Evolutionary conservation across 2,329 filamentous ascomycete species (phyloP).

Genomic region (Capronia coronata): DNA sequence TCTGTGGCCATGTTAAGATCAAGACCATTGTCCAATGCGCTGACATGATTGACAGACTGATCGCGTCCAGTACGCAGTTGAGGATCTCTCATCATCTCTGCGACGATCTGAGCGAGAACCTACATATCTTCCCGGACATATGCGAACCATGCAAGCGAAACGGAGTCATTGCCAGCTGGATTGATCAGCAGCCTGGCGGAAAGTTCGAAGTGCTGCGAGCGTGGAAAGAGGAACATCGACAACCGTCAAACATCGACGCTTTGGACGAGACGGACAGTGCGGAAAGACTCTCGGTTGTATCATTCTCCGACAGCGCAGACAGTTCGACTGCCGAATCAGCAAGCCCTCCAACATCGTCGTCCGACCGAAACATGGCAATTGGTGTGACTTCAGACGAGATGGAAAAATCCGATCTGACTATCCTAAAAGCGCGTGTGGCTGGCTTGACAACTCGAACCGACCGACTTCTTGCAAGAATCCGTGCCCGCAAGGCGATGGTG

Average conservation of each 20-base stretch:
- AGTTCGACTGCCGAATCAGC: not conserved
- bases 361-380: constrained; percentile 4
- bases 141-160: constrained; percentile 15
- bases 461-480: constrained; percentile 10
- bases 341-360: not conserved
- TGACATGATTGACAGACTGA: constrained; percentile 16
- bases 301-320: not conserved
- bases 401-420: constrained; percentile 4
- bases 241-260: not conserved
- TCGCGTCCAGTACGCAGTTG: constrained; percentile 3
- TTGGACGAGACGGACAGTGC: not conserved
- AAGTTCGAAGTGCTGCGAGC: constrained; percentile 16
- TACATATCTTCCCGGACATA: constrained; percentile 20
- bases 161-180: constrained; percentile 13
- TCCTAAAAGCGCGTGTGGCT: constrained; percentile 7
- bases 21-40: constrained; percentile 22
- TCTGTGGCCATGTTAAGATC: constrained; percentile 25
- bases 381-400: not conserved
- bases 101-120: constrained; percentile 9
- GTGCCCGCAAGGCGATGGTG: constrained; percentile 3
- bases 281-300: constrained; percentile 2
- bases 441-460: constrained; percentile 13
- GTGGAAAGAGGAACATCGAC: constrained; percentile 8
- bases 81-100: constrained; percentile 10
- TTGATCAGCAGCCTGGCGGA: constrained; percentile 17